A percentile compares a stretch with the other conserved stretches of the same genome.
phyloP scores from a whole-genome alignment of 2,329 filamentous ascomycete genomes.

The Alternaria solani region DNA sequence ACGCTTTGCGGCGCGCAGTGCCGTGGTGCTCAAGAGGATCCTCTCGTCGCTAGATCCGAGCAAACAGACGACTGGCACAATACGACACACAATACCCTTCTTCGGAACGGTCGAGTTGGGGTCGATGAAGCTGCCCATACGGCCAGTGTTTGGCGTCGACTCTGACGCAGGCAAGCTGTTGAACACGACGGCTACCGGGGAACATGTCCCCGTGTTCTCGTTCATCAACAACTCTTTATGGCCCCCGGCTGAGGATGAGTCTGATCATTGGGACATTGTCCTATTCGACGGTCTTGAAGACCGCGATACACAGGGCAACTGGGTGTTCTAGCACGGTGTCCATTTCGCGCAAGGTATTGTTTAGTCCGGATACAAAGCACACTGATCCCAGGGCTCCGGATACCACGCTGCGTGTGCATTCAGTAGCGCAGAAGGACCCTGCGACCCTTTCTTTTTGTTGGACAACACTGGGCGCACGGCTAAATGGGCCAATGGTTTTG shows the following conservation, averaged over 20 bases:
- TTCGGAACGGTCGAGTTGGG: constrained; percentile 47
- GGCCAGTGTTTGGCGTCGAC: constrained; percentile 43
- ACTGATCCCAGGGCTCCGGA: background rate
- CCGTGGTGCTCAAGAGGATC: constrained; percentile 46
- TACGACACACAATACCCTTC: constrained; percentile 42
- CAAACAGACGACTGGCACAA: constrained; percentile 29
- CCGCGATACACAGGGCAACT: constrained; percentile 44
- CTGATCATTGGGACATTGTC: constrained; percentile 46
- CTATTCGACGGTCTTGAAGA: constrained; percentile 49
- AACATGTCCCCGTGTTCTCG: constrained; percentile 44
- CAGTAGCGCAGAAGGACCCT: constrained; percentile 1
- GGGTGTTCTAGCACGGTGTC: constrained; percentile 28
- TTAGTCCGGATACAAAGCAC: background rate
- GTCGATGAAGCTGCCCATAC: constrained; percentile 36
- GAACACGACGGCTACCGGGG: constrained; percentile 30
- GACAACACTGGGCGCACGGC: background rate
- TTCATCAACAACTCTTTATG: constrained; percentile 47
- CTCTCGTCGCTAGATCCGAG: constrained; percentile 43
- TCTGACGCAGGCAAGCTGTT: constrained; percentile 40
- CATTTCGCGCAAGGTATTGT: background rate
- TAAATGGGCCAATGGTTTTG: background rate
- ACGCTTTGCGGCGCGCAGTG: constrained; percentile 45
- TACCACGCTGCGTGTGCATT: constrained; percentile 10
- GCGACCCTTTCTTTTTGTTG: background rate
- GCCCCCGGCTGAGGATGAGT: constrained; percentile 30